phyloP scores from a whole-genome alignment of 2,329 filamentous ascomycete species.

The Chaetomiaceae sp. region DNA sequence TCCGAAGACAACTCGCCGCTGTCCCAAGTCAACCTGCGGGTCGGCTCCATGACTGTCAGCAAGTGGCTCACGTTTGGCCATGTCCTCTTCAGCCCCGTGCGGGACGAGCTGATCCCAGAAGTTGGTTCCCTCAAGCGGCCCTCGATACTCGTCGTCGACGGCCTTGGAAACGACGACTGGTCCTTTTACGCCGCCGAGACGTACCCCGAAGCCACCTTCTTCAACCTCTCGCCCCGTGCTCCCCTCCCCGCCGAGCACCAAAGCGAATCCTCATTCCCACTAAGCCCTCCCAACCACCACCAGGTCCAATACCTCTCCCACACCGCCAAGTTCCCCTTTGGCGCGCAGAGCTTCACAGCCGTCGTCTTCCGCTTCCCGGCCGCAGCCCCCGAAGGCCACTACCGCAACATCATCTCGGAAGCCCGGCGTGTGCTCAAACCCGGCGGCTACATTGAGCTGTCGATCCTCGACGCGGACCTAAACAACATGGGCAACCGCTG shows the following conservation, averaged over 20 bases:
- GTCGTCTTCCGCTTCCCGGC: constrained; percentile 74
- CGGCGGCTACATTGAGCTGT: constrained; percentile 73
- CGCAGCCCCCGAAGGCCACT: constrained; percentile 62
- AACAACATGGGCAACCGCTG: constrained; percentile 75
- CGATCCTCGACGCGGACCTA: constrained; percentile 72
- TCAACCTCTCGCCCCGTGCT: constrained; percentile 63
- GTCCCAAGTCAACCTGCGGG: constrained; percentile 69
- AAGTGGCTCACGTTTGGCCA: constrained; percentile 85
- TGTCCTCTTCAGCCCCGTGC: constrained; percentile 74
- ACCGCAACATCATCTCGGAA: constrained; percentile 67
- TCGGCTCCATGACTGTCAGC: constrained; percentile 78
- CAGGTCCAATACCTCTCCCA: constrained; percentile 66
- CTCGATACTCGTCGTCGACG: constrained; percentile 72
- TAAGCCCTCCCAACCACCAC: constrained; percentile 65
- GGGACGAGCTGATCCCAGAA: constrained; percentile 60
- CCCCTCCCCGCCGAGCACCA: constrained; percentile 44
- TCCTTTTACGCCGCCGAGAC: constrained; percentile 80
- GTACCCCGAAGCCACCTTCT: constrained; percentile 69
- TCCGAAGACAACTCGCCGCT: constrained; percentile 58
- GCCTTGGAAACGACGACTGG: constrained; percentile 83
- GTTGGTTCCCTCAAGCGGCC: constrained; percentile 49
- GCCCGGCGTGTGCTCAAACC: constrained; percentile 73
- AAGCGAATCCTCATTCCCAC: constrained; percentile 43
- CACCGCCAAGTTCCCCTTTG: constrained; percentile 66
- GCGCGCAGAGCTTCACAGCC: constrained; percentile 67